Conservation (phyloP, 768 basidiomycete species). For the Mycena amicta region DNA sequence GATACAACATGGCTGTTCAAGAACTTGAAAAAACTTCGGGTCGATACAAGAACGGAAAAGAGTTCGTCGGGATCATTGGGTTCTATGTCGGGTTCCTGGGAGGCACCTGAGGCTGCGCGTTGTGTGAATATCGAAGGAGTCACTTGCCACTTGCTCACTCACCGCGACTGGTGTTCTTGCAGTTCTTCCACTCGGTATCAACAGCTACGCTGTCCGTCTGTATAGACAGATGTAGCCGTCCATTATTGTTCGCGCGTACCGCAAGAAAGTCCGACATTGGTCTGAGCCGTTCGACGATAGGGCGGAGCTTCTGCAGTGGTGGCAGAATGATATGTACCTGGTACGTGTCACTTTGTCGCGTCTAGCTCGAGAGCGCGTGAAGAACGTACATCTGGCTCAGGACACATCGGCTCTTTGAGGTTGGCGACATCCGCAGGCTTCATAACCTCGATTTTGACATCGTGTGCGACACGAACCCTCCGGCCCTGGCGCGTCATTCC, state of each 20-base stretch:
- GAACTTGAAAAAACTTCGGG: slow-evolving; percentile 79
- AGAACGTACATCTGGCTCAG: slow-evolving; percentile 74
- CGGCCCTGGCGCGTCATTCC: slow-evolving; percentile 66
- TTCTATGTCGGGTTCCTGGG: slow-evolving; percentile 37
- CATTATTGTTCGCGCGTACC: slow-evolving; percentile 67
- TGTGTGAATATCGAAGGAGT: neutral
- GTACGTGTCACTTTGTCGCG: neutral
- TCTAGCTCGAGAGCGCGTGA: neutral
- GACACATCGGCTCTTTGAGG: slow-evolving; percentile 81
- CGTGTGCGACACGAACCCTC: slow-evolving; percentile 69
- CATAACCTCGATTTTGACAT: slow-evolving; percentile 82
- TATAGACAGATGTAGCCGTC: slow-evolving; percentile 55
- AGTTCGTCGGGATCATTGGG: slow-evolving; percentile 56
- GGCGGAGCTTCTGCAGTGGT: slow-evolving; percentile 73
- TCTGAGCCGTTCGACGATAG: slow-evolving; percentile 73
- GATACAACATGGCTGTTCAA: slow-evolving; percentile 79
- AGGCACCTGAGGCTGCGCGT: slow-evolving; percentile 33
- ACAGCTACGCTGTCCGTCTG: slow-evolving; percentile 75
- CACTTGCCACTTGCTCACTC: slow-evolving; percentile 11
- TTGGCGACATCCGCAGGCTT: slow-evolving; percentile 70
- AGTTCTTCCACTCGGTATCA: slow-evolving; percentile 79
- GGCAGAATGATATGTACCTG: slow-evolving; percentile 82
- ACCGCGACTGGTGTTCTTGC: slow-evolving; percentile 65
- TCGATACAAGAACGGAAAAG: slow-evolving; percentile 68
- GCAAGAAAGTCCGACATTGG: slow-evolving; percentile 71